These are phyloP conservation scores for Chaetomiaceae sp. DNA, from an alignment of 2,329 filamentous ascomycete species.

Conservation along the genomic window DNA sequence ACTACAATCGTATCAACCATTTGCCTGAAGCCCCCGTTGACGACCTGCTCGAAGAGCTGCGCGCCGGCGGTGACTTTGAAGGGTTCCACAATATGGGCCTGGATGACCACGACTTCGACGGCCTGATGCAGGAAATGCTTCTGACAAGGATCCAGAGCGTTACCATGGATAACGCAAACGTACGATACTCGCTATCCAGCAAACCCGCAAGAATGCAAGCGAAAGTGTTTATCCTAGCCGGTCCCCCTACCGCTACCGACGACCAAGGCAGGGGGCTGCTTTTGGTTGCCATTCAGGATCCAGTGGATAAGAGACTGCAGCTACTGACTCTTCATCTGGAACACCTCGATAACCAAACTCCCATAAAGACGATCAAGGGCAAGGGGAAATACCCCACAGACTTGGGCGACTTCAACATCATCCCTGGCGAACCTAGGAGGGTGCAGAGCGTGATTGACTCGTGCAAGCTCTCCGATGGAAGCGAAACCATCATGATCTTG, in stretches of 20 bases:
- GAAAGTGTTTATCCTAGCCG: conserved; percentile 63
- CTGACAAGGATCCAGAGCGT: conserved; percentile 67
- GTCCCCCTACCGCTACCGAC: conserved; percentile 51
- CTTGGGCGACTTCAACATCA: conserved; percentile 39
- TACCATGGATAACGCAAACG: conserved; percentile 55
- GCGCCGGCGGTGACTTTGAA: conserved; percentile 57
- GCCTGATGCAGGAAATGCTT: conserved; percentile 66
- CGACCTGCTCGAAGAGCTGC: conserved; percentile 62
- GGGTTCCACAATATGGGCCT: conserved; percentile 68
- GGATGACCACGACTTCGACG: conserved; percentile 67
- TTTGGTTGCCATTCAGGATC: conserved; percentile 66
- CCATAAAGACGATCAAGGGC: conserved; percentile 28
- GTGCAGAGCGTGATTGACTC: conserved; percentile 67
- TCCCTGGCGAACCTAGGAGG: conserved; percentile 48
- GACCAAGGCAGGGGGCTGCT: conserved; percentile 50
- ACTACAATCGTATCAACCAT: conserved; percentile 49
- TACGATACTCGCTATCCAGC: conserved; percentile 54
- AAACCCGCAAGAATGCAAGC: conserved; percentile 50
- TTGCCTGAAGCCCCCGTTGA: conserved; percentile 66
- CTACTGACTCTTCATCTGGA: conserved; percentile 60
- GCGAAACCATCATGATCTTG: conserved; percentile 63
- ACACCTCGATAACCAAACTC: conserved; percentile 33
- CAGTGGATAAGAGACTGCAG: conserved; percentile 61
- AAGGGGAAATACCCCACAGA: conserved; percentile 25
- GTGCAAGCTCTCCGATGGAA: conserved; percentile 64